These are phyloP conservation scores for Tanacetum coccineum DNA, from an alignment of 129 eudicot species.

Conservation along the genomic window DNA sequence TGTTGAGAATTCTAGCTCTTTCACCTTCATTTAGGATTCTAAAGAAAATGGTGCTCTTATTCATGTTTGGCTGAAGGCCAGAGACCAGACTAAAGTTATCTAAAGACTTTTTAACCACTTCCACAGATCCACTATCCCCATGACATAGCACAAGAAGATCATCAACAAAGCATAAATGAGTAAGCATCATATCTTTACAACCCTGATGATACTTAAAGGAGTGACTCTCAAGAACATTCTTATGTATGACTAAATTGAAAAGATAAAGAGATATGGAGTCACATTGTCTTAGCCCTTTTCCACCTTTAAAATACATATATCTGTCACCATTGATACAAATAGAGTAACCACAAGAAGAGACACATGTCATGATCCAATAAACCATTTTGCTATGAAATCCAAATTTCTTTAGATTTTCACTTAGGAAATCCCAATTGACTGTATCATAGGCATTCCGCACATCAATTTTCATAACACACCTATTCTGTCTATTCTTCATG, in stretches of 20 bases:
- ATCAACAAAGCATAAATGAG: background rate
- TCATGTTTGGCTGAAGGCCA: too few species aligned
- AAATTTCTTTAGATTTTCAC: background rate
- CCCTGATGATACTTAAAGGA: background rate
- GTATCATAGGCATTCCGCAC: too few species aligned
- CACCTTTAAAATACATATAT: background rate
- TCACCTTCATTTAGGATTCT: background rate
- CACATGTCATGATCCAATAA: background rate
- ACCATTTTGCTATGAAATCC: too few species aligned
- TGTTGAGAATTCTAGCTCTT: too few species aligned
- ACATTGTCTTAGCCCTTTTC: background rate
- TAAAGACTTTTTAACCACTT: too few species aligned
- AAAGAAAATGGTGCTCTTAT: background rate
- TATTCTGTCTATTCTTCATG: background rate
- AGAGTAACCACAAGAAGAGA: background rate
- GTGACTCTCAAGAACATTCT: background rate
- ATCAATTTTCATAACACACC: too few species aligned
- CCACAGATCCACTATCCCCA: too few species aligned
- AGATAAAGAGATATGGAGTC: background rate
- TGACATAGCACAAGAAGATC: too few species aligned
- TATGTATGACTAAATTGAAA: background rate
- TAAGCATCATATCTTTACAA: background rate
- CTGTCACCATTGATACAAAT: background rate
- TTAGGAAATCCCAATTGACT: background rate
- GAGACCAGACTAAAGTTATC: too few species aligned